Evolutionary conservation across 805 yeast genomes (phyloP).

Genomic region (Candida sakaeoensis): DNA sequence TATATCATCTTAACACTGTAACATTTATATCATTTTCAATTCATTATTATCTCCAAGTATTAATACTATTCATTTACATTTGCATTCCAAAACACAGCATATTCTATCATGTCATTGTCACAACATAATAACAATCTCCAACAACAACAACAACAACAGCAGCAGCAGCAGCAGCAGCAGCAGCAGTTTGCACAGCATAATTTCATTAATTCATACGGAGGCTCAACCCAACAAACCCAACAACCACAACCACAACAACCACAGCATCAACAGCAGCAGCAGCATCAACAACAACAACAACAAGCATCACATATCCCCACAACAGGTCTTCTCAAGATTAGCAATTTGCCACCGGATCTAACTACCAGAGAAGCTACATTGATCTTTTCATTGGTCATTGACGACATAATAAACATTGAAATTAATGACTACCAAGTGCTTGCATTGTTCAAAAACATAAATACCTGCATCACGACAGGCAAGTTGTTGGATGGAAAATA

Average conservation of each 20-base stretch:
- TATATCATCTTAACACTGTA: no score
- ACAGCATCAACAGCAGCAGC: slow-evolving; percentile 3
- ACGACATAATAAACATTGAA: slow-evolving; percentile 50
- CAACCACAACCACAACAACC: slow-evolving; percentile 8
- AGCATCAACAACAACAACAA: slow-evolving; percentile 4
- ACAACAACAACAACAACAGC: not conserved
- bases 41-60: not conserved
- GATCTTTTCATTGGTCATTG: slow-evolving; percentile 66
- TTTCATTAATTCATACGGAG: not conserved
- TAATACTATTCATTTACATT: not conserved
- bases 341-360: slow-evolving; percentile 62
- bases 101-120: not conserved
- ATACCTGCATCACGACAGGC: slow-evolving; percentile 40
- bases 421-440: slow-evolving; percentile 31
- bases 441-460: slow-evolving; percentile 34
- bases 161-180: not conserved
- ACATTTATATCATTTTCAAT: not conserved
- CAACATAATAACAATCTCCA: not conserved
- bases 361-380: slow-evolving; percentile 63
- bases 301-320: slow-evolving; percentile 11
- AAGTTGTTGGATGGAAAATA: slow-evolving; percentile 37
- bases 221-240: not conserved
- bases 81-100: not conserved
- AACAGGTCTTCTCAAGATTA: slow-evolving; percentile 24
- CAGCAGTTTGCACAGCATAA: not conserved